These are phyloP conservation scores for Aspergillus sp. DNA, from an alignment of 2,329 filamentous ascomycete genomes.

Conservation along the genomic window DNA sequence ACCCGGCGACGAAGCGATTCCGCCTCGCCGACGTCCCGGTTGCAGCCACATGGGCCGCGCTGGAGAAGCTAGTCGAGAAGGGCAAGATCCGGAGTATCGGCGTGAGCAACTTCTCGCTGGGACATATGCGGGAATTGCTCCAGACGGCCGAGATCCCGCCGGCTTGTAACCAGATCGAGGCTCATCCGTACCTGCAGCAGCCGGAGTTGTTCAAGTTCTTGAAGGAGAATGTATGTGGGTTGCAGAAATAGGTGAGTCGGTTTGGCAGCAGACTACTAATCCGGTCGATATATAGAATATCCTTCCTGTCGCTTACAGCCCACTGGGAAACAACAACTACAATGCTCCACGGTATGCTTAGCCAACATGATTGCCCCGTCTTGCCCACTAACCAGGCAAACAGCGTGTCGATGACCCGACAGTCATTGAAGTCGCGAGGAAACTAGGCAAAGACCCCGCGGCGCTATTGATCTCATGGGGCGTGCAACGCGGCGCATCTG, in stretches of 20 bases:
- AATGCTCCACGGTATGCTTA: conserved; percentile 20
- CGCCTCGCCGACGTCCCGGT: conserved; percentile 18
- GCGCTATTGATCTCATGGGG: conserved; percentile 48
- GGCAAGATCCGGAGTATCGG: conserved; percentile 29
- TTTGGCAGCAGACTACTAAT: no score
- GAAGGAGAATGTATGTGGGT: conserved; percentile 38
- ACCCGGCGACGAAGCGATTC: conserved; percentile 19
- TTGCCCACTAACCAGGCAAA: not conserved
- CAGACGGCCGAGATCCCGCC: conserved; percentile 44
- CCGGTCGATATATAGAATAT: conserved; percentile 24
- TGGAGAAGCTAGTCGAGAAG: conserved; percentile 25
- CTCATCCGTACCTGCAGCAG: conserved; percentile 57
- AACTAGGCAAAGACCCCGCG: conserved; percentile 49
- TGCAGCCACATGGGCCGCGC: conserved; percentile 25
- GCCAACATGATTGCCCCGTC: not conserved
- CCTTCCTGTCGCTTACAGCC: conserved; percentile 52
- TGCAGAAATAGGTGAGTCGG: not conserved
- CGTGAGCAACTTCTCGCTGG: conserved; percentile 34
- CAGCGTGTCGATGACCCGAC: conserved; percentile 51
- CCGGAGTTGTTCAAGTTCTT: conserved; percentile 44
- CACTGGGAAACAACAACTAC: conserved; percentile 44
- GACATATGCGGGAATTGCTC: conserved; percentile 19
- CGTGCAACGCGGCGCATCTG: conserved; percentile 45
- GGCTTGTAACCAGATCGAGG: conserved; percentile 58
- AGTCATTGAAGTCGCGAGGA: conserved; percentile 53